Percentiles rank a stretch among this genome's conserved stretches.
phyloP scores from a whole-genome alignment of 2,329 filamentous ascomycete species.

The Fusarium nodosum region DNA sequence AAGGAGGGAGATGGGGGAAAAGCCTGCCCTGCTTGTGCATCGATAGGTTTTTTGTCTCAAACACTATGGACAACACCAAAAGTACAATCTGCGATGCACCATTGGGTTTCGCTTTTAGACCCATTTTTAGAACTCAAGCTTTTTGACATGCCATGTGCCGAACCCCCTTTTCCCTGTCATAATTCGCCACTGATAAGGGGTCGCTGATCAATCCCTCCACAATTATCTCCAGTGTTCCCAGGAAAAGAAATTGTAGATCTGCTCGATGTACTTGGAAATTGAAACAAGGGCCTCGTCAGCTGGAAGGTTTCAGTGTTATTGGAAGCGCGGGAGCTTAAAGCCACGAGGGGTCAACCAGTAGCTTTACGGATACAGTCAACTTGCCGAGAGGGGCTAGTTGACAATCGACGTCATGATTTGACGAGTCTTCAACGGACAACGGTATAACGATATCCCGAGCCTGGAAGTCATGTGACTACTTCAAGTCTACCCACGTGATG shows the following conservation, averaged over 20 bases:
- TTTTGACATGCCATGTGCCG: slow-evolving; percentile 26
- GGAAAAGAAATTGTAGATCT: slow-evolving; percentile 40
- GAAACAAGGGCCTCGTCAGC: slow-evolving; percentile 50
- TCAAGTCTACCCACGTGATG: slow-evolving; percentile 11
- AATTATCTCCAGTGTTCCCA: slow-evolving; percentile 22
- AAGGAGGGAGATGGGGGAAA: slow-evolving; percentile 19
- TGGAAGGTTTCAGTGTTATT: slow-evolving; percentile 31
- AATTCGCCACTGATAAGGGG: slow-evolving; percentile 47
- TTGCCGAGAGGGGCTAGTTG: slow-evolving; percentile 38
- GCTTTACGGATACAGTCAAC: neutral
- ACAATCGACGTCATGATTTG: slow-evolving; percentile 40
- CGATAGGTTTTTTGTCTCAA: slow-evolving; percentile 25
- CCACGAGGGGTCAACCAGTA: slow-evolving; percentile 34
- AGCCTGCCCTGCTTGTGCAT: slow-evolving; percentile 31
- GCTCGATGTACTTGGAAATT: slow-evolving; percentile 30
- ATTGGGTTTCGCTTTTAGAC: slow-evolving; percentile 33
- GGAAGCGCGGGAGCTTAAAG: slow-evolving; percentile 28
- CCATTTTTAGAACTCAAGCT: slow-evolving; percentile 19
- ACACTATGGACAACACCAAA: slow-evolving; percentile 39
- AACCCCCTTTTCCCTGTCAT: slow-evolving; percentile 37
- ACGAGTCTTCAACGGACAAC: too few relatives aligned
- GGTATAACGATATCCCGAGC: neutral
- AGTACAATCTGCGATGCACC: slow-evolving; percentile 28
- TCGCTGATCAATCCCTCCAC: slow-evolving; percentile 20
- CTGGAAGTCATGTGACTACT: slow-evolving; percentile 18